Base-by-base conservation (phyloP, 768 basidiomycete species). In the Lyophyllum atratum region DNA sequence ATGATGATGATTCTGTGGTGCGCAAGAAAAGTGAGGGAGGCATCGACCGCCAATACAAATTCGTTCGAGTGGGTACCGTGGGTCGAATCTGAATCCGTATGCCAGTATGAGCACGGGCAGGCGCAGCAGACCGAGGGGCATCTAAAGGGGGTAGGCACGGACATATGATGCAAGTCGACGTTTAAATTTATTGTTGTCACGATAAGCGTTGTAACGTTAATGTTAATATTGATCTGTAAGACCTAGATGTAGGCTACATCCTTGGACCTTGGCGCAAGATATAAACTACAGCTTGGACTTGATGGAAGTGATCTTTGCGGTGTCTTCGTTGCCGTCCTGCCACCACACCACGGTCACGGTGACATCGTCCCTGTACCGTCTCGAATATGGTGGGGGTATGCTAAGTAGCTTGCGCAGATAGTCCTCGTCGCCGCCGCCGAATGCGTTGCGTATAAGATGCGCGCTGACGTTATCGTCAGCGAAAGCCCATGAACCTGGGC, bases 381-480 rank as follows among this genome's bases (percentile, higher is more conserved):
- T 78, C 25, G 92, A 86, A 60, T 83, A 72, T 15, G 92, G 91
- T 5, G 90, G 78, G n/a, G 93, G 91, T 44, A 95, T 93, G 70
- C 92, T 93, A 66, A 94, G 73, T 54, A 85, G 59, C 67, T 75
- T 79, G 49, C 85, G 80, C 56, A 95, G 76, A 49, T 72, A 71
- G 46, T 55, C 66, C 52, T 81, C 77, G 66, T 95, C 83, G 2
- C 83, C 90, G 28, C 94, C 93, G n/a, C 92, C 92, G 57, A 95
- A 85, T n/a, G 93, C 92, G 66, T 96, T 96, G 59, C 93, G 80
- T 55, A 95, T 92, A 17, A 96, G 75, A 71, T 95, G 94, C 37
- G 89, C 85, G 58, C 88, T 82, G 54, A 91, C 66, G 63, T 93
- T 90, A 17, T 86, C 85, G 65, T 95, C 92, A 47, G 78, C 81